Base-by-base conservation (phyloP, 257 asterid species). In the Ilex aquifolium region DNA sequence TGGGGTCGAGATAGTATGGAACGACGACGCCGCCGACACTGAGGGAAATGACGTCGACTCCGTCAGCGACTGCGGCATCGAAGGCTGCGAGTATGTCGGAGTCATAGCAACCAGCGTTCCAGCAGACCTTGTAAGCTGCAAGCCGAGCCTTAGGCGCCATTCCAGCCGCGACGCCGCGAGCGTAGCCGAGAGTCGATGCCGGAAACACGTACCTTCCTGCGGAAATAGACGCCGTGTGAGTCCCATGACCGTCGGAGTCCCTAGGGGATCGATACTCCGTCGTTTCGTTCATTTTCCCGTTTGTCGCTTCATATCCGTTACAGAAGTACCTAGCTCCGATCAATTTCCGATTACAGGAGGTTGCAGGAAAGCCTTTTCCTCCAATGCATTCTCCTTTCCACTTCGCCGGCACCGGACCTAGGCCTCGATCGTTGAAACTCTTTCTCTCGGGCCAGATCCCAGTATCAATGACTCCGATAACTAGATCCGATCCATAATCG, bases 391-490 rank as follows among this genome's bases (percentile, higher is more conserved):
- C 56, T 8, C 98, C 98, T 62, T 65, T 91, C 96, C 98, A 91
- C 44, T 77, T 86, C 7, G 82, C 69, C 10, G 98, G 92, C 12
- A 75, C 72, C 5, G 95, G 92, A 3, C 85, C 76, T 17, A 91
- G 72, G 63, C 82, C 83, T 14, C 76, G 77, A 72, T 91, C 98
- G 27, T 78, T 61, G 16, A 91, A 91, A 74, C 96, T 88, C 59
- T 72, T 76, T 16, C 95, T 77, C 82, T 91, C 96, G 2, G 98
- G 98, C 98, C 98, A 91, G 82, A 91, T 86, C 90, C 98, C 98
- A 44, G 96, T 84, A 66, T 91, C 98, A 59, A 91, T 66, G 2
- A 91, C 95, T 4, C 88, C 98, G 13, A 91, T 80, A 0, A 91
- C 95, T 29, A 91, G 86, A 82, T 91, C 95, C 66, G 98, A 84